phyloP scores from a whole-genome alignment of 352 stramenopile species.

The Phytophthora citricola region DNA sequence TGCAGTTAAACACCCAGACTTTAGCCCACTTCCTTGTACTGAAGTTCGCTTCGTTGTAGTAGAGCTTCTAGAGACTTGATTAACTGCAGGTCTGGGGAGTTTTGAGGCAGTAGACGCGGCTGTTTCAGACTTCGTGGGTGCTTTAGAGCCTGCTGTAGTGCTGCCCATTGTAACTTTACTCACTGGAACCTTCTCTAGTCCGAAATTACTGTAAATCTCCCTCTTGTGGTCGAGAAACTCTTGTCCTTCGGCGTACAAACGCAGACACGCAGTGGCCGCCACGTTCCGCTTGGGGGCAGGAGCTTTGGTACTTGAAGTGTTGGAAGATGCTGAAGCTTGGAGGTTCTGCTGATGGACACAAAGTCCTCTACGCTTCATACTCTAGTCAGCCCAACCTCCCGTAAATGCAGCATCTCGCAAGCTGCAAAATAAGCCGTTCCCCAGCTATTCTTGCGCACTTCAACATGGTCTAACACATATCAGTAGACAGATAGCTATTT shows the following conservation, averaged over 20 bases:
- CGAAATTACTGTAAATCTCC: conserved; percentile 65
- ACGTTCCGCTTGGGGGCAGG: conserved; percentile 3
- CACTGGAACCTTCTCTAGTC: conserved; percentile 30
- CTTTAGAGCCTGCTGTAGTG: background rate
- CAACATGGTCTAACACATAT: conserved; percentile 6
- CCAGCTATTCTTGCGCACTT: conserved; percentile 34
- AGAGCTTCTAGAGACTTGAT: conserved; percentile 2
- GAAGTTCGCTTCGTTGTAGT: conserved; percentile 1
- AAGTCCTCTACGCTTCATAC: conserved; percentile 35
- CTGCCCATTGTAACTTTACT: conserved; percentile 2
- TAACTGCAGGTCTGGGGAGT: conserved; percentile 1
- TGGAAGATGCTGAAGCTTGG: conserved; percentile 13
- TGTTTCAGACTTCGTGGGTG: background rate
- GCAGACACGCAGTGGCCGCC: conserved; percentile 42
- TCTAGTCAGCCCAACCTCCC: conserved; percentile 16
- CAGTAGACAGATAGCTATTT: background rate
- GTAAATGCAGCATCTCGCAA: conserved; percentile 29
- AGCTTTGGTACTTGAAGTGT: background rate
- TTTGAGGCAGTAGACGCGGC: background rate
- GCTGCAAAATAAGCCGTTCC: background rate
- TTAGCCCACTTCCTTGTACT: background rate
- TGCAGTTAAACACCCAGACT: background rate
- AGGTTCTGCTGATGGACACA: conserved; percentile 28
- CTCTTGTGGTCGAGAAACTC: conserved; percentile 67
- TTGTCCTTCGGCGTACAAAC: conserved; percentile 67